A percentile compares a stretch with the other conserved stretches of the same genome.
Conservation (phyloP, 805 yeast genomes). For the Nakazawaea ambrosiae region DNA sequence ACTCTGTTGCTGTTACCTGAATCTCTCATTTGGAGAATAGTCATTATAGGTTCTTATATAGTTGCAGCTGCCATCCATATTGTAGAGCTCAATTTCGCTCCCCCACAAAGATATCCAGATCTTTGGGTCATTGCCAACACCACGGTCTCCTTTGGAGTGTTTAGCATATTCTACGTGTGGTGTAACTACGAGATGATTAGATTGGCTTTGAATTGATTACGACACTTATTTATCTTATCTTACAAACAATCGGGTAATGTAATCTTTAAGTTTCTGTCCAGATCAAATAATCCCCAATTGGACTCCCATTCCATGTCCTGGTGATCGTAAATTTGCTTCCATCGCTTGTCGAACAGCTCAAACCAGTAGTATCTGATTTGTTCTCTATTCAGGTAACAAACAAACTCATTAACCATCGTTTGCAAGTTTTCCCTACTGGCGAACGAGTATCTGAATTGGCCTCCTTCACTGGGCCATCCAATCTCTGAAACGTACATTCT, state of each 20-base stretch:
- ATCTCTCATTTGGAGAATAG: conserved; percentile 38
- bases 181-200: conserved; percentile 42
- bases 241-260: conserved; percentile 32
- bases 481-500: conserved; percentile 53
- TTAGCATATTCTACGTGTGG: conserved; percentile 79
- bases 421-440: conserved; percentile 42
- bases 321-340: conserved; percentile 51
- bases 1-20: conserved; percentile 35
- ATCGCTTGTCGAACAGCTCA: conserved; percentile 70
- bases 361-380: conserved; percentile 49
- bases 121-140: conserved; percentile 78
- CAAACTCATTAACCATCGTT: conserved; percentile 42
- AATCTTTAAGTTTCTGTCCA: conserved; percentile 40
- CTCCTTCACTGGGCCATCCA: conserved; percentile 72
- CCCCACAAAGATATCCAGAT: conserved; percentile 71
- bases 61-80: conserved; percentile 45
- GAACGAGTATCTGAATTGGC: conserved; percentile 33
- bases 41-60: conserved; percentile 46
- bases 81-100: conserved; percentile 40
- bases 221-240: too few relatives aligned
- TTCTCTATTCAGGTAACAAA: conserved; percentile 34
- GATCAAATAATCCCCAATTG: conserved; percentile 61
- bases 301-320: conserved; percentile 53
- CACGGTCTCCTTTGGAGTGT: conserved; percentile 67
- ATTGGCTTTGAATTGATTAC: too few relatives aligned